phyloP scores from a whole-genome alignment of 768 basidiomycete species.

The Leccinum obscurum region DNA sequence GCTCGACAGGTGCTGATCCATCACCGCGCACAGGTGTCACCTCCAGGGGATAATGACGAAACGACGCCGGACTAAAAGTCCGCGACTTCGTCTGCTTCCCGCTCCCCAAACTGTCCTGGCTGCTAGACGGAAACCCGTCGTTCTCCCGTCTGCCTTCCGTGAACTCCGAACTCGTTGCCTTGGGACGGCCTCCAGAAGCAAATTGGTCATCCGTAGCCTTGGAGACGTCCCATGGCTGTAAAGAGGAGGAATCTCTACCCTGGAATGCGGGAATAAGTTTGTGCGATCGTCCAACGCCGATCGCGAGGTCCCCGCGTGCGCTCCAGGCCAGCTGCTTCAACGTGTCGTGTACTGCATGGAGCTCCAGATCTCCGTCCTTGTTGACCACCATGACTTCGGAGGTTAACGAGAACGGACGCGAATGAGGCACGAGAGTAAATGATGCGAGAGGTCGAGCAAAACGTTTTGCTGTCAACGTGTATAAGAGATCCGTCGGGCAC shows the following conservation, averaged over 20 bases:
- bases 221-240: conserved; percentile 2
- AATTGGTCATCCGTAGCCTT: conserved; percentile 20
- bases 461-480: conserved; percentile 51
- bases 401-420: conserved; percentile 40
- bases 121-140: conserved; percentile 51
- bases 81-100: conserved; percentile 40
- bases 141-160: conserved; percentile 54
- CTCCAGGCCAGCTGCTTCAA: conserved; percentile 75
- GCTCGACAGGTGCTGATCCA: conserved; percentile 16
- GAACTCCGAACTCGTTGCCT: conserved; percentile 17
- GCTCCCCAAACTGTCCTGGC: conserved; percentile 19
- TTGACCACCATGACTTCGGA: conserved; percentile 69
- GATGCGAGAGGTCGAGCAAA: conserved; percentile 66
- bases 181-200: conserved; percentile 20
- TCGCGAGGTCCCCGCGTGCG: conserved; percentile 58
- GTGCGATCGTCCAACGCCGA: conserved; percentile 56
- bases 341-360: conserved; percentile 68
- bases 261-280: conserved; percentile 54
- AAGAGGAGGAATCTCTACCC: conserved; percentile 30
- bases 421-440: conserved; percentile 64
- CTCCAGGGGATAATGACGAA: conserved; percentile 45
- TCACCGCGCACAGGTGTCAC: conserved; percentile 21
- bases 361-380: conserved; percentile 72
- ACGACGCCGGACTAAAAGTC: conserved; percentile 51
- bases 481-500: background rate